Conservation (phyloP, 495 filamentous ascomycete species). For the Penicillium longicatenatum region DNA sequence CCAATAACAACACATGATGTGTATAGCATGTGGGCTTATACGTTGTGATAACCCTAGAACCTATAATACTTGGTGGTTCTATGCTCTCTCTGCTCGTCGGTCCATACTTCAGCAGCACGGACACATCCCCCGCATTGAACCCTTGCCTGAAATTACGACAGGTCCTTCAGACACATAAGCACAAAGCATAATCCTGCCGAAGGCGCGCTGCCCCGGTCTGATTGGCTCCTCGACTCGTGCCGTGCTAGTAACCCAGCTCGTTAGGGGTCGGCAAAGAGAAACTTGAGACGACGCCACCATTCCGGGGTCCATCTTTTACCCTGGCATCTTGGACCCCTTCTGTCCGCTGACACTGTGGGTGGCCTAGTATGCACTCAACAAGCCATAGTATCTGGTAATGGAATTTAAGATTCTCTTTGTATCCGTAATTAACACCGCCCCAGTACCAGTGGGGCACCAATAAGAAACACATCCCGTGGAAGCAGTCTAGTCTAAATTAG, state of each 20-base stretch:
- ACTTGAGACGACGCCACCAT: slow-evolving; percentile 1
- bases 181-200: background rate
- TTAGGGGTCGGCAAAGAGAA: slow-evolving; percentile 4
- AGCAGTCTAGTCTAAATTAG: no score
- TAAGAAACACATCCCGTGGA: no score
- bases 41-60: no score
- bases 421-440: no score
- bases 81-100: no score
- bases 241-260: slow-evolving; percentile 7
- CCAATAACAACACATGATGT: background rate
- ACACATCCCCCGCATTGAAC: background rate
- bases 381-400: no score
- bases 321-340: background rate
- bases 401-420: no score
- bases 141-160: slow-evolving; percentile 11
- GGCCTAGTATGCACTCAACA: background rate
- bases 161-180: background rate
- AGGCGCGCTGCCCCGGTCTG: background rate
- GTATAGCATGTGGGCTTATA: background rate
- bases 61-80: no score
- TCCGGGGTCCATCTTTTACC: slow-evolving; percentile 1
- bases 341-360: background rate
- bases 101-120: no score
- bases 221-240: slow-evolving; percentile 13
- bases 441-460: no score